These are phyloP conservation scores for Debaryomyces sp. DNA, from an alignment of 1,139 yeast species.

Conservation along the genomic window DNA sequence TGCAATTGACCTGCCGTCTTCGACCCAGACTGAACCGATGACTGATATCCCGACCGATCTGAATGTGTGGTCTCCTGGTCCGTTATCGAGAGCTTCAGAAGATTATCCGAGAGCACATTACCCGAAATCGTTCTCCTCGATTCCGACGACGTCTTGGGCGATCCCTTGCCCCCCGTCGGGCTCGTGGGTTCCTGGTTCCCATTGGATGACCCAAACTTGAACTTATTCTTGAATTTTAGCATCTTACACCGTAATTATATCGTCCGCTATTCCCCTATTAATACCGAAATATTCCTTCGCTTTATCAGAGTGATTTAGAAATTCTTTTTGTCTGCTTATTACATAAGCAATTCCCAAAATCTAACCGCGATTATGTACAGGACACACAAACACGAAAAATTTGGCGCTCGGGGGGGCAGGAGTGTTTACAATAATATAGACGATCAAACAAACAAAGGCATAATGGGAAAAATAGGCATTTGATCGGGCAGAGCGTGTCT, in stretches of 20 bases:
- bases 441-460: slow-evolving; percentile 5
- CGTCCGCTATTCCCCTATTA: not conserved
- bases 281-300: not conserved
- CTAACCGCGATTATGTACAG: not conserved
- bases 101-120: slow-evolving; percentile 26
- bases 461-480: not conserved
- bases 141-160: slow-evolving; percentile 30
- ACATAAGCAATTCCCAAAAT: not conserved
- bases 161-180: slow-evolving; percentile 8
- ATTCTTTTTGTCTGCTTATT: not conserved
- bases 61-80: slow-evolving; percentile 11
- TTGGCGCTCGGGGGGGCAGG: slow-evolving; percentile 3
- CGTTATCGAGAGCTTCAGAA: slow-evolving; percentile 30
- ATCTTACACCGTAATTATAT: slow-evolving; percentile 17
- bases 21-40: slow-evolving; percentile 1
- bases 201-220: slow-evolving; percentile 43
- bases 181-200: not conserved
- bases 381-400: slow-evolving; percentile 3
- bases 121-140: slow-evolving; percentile 30
- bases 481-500: slow-evolving; percentile 5
- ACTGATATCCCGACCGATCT: slow-evolving; percentile 5
- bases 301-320: not conserved
- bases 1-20: not conserved
- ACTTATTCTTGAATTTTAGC: slow-evolving; percentile 51
- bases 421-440: not conserved